phyloP scores from a whole-genome alignment of 306 rosid species.

The Cucumis melo region DNA sequence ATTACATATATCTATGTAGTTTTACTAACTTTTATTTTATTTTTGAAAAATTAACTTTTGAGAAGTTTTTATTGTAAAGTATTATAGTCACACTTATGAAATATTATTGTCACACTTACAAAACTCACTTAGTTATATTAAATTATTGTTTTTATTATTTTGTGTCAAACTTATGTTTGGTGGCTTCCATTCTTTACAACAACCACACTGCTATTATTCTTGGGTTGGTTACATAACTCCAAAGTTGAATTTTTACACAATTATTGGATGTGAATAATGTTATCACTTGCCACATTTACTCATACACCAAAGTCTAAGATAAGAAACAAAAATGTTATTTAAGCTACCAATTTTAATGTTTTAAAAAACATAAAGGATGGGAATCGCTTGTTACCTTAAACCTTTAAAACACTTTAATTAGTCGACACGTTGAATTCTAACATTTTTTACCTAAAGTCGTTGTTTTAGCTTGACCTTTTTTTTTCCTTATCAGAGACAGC shows the following conservation, averaged over 20 bases:
- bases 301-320: background rate
- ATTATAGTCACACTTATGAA: too few species aligned
- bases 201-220: background rate
- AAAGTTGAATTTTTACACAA: background rate
- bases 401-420: background rate
- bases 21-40: too few species aligned
- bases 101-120: too few species aligned
- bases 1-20: too few species aligned
- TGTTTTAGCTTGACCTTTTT: background rate
- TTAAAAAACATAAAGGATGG: too few species aligned
- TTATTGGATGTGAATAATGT: background rate
- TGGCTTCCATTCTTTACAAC: background rate
- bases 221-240: background rate
- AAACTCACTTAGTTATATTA: background rate
- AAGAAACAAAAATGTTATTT: background rate
- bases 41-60: too few species aligned
- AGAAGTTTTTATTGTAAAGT: too few species aligned
- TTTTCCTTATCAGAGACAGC: too few species aligned
- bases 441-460: background rate
- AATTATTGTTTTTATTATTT: too few species aligned
- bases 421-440: background rate
- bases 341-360: background rate
- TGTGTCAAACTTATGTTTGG: background rate
- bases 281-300: background rate
- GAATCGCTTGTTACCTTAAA: too few species aligned